phyloP scores from a whole-genome alignment of 495 filamentous ascomycete species.

The Aspergillus homomorphus region DNA sequence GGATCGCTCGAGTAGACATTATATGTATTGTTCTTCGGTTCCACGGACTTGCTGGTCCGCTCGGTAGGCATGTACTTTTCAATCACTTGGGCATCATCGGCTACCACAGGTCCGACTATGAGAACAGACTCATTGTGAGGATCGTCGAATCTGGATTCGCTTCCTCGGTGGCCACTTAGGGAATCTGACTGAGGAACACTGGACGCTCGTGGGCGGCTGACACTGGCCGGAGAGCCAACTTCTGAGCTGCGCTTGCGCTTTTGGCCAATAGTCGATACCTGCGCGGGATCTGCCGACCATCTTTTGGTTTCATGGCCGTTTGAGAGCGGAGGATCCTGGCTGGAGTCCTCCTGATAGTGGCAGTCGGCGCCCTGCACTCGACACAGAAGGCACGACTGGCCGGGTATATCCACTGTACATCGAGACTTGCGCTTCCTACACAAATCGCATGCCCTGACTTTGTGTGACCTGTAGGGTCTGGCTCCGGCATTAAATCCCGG shows the following conservation, averaged over 20 bases:
- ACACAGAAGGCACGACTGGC: slow-evolving; percentile 48
- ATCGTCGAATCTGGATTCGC: slow-evolving; percentile 36
- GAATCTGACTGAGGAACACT: slow-evolving; percentile 30
- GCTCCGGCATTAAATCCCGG: slow-evolving; percentile 46
- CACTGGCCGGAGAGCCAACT: slow-evolving; percentile 18
- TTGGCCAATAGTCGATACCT: slow-evolving; percentile 25
- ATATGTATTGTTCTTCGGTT: slow-evolving; percentile 44
- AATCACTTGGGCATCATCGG: slow-evolving; percentile 52
- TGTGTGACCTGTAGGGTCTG: slow-evolving; percentile 51
- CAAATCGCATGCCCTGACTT: slow-evolving; percentile 50
- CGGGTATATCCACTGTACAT: slow-evolving; percentile 49
- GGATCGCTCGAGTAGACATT: slow-evolving; percentile 50
- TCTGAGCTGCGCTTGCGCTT: slow-evolving; percentile 43
- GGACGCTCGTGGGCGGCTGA: slow-evolving; percentile 18
- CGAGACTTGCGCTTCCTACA: slow-evolving; percentile 52
- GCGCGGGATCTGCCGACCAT: slow-evolving; percentile 27
- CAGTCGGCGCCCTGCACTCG: slow-evolving; percentile 49
- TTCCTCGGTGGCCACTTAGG: slow-evolving; percentile 30
- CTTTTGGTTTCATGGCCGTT: slow-evolving; percentile 28
- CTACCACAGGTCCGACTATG: slow-evolving; percentile 50
- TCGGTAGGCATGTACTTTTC: slow-evolving; percentile 50
- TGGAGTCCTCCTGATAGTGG: slow-evolving; percentile 44
- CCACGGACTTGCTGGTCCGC: slow-evolving; percentile 34
- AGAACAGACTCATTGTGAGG: slow-evolving; percentile 48
- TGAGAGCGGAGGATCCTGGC: slow-evolving; percentile 26